Percentiles rank a stretch among this genome's conserved stretches.
Evolutionary conservation across 495 filamentous ascomycete genomes (phyloP).

Genomic region (Podospora pseudoanserina): DNA sequence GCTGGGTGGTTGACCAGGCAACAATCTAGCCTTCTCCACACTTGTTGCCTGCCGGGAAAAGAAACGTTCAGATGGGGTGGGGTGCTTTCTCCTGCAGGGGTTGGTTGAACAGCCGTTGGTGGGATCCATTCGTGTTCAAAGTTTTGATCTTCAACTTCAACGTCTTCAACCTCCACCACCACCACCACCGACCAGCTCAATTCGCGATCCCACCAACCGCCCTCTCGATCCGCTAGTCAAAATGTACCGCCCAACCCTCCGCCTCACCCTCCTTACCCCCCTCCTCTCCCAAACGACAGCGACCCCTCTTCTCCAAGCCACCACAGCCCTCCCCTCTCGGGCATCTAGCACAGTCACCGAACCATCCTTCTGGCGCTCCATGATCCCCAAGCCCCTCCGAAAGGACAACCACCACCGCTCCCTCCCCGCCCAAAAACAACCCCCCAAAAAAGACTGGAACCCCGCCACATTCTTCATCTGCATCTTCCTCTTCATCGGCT

Average conservation of each 20-base stretch:
- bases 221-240: not conserved
- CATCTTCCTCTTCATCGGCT: constrained; percentile 87
- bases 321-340: not conserved
- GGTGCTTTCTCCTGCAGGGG: not conserved
- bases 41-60: not conserved
- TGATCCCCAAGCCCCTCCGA: constrained; percentile 55
- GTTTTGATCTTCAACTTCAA: not conserved
- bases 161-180: not conserved
- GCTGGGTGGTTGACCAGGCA: constrained; percentile 15
- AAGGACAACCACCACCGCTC: not conserved
- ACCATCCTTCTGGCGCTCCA: constrained; percentile 63
- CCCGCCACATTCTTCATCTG: constrained; percentile 90
- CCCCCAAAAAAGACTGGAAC: constrained; percentile 67
- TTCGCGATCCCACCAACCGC: not conserved
- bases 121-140: not conserved
- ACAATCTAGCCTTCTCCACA: not conserved
- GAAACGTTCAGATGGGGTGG: not conserved
- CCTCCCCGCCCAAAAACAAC: constrained; percentile 21
- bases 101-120: not conserved
- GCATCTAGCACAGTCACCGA: constrained; percentile 42
- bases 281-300: constrained; percentile 5
- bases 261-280: constrained; percentile 10
- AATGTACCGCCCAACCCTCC: constrained; percentile 4
- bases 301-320: no score
- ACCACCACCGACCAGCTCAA: not conserved